These are phyloP conservation scores for Gossypium armourianum DNA, from an alignment of 441 rosid genomes.

Conservation along the genomic window DNA sequence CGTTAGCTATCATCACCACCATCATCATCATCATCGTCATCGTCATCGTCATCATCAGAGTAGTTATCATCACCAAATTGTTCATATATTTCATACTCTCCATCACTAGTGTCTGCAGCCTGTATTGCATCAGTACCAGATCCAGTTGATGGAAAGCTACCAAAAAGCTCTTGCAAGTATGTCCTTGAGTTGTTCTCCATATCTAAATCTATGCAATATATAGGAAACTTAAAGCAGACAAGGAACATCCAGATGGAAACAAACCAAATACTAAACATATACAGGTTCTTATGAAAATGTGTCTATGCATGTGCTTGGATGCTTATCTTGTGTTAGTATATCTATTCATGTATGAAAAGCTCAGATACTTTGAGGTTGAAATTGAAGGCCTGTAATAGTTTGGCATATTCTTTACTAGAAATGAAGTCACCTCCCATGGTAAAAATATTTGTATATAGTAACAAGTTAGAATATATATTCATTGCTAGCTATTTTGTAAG, in stretches of 20 bases:
- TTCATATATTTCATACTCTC: constrained; percentile 75
- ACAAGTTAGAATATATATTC: background rate
- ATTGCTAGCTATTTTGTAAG: background rate
- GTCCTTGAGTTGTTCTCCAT: constrained; percentile 59
- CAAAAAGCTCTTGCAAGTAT: constrained; percentile 79
- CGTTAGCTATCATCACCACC: constrained; percentile 29
- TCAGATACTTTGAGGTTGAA: background rate
- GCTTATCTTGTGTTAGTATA: background rate
- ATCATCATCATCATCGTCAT: constrained; percentile 3
- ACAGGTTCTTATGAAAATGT: background rate
- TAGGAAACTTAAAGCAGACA: constrained; percentile 29
- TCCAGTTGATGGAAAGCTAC: constrained; percentile 59
- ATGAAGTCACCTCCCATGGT: background rate
- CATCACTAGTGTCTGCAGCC: constrained; percentile 49
- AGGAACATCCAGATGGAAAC: constrained; percentile 3
- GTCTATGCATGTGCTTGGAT: background rate
- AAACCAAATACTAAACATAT: background rate
- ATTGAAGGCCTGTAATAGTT: background rate
- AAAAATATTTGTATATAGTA: background rate
- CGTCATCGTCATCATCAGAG: constrained; percentile 29
- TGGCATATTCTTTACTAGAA: background rate
- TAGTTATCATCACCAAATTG: constrained; percentile 52
- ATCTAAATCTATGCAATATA: constrained; percentile 34
- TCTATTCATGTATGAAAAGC: background rate
- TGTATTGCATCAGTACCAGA: constrained; percentile 30